These are phyloP conservation scores for Paraphaeosphaeria sporulosa DNA, from an alignment of 2,329 filamentous ascomycete species.

Conservation along the genomic window DNA sequence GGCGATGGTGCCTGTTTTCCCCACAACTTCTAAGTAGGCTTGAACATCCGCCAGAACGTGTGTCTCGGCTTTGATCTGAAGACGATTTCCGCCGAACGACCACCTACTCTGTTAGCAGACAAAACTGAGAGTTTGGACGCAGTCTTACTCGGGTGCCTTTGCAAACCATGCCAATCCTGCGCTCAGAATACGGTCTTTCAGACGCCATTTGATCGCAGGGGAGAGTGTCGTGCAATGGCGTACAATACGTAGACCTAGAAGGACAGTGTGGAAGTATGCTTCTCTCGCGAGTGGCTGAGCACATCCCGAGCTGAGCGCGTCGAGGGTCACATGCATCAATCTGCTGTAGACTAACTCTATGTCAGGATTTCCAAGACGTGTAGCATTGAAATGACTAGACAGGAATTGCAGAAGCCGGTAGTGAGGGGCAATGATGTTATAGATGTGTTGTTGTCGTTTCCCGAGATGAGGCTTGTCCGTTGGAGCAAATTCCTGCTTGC, in stretches of 20 bases:
- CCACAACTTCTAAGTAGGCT: constrained; percentile 69
- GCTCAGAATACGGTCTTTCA: constrained; percentile 89
- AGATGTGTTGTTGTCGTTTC: constrained; percentile 78
- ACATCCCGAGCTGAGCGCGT: constrained; percentile 67
- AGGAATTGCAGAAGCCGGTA: constrained; percentile 87
- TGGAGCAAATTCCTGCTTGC: constrained; percentile 90
- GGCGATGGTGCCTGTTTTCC: constrained; percentile 61
- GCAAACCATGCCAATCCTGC: constrained; percentile 90
- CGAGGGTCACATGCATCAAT: constrained; percentile 79
- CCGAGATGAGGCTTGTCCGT: constrained; percentile 79
- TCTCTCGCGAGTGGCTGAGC: constrained; percentile 91
- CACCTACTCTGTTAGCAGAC: constrained; percentile 61
- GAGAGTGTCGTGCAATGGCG: constrained; percentile 71
- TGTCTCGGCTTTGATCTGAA: constrained; percentile 93
- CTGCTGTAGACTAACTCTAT: constrained; percentile 83
- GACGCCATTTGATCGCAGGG: constrained; percentile 74
- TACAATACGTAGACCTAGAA: constrained; percentile 82
- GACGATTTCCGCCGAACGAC: constrained; percentile 93
- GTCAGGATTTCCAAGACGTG: constrained; percentile 82
- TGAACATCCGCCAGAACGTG: constrained; percentile 80
- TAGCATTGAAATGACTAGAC: constrained; percentile 92
- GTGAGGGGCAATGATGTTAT: constrained; percentile 87
- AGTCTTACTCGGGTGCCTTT: constrained; percentile 68
- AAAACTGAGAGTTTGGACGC: not conserved
- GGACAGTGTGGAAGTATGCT: constrained; percentile 85